Evolutionary conservation across 495 filamentous ascomycete genomes (phyloP), one percentile per base, ranked within the genome.

Genomic region (Lasiosphaeriaceae sp.): DNA sequence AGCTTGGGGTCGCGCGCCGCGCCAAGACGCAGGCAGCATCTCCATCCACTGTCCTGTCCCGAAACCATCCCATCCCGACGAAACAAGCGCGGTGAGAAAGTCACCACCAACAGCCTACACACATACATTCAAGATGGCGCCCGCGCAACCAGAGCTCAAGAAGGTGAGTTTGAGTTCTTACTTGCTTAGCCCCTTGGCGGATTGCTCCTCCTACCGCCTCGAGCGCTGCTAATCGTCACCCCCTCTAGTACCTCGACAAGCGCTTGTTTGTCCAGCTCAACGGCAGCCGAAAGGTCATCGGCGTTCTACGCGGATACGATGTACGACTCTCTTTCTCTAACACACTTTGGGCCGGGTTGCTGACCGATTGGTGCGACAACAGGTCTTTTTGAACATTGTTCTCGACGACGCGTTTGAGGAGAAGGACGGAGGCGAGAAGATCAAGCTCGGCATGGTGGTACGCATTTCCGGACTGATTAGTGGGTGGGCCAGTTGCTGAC

Each of bases 301-400:
- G 94, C 61, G 84, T 96, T 39, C 82, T 98, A 45, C 82, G 94
- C 63, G 94, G 94, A 56, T 98, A 97, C 73, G 94, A 98, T 86
- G 94, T 97, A 75, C 51, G 86, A 20, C 37, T 11, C 3, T 19
- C 14, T 20, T 4, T 16, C 20, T 8, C 1, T 7, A 24, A 60
- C 67, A 12, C 21, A 11, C 0, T 20, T 19, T 37, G 2, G 12
- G 49, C n/a, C 50, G 1, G 11, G 61, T 29, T 11, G 26, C 52
- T 59, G 21, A 63, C 44, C 1, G 26, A 12, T 31, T 7, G 37
- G 12, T 17, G 19, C 31, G 39, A 17, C 39, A 19, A 41, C 70
- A 98, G 94, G 92, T 97, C 52, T 98, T 97, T 80, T 83, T 98
- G 66, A 98, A 98, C 74, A 92, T 98, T 66, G 93, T 97, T 23